phyloP scores from a whole-genome alignment of 2,329 filamentous ascomycete species.

The Trichoderma sp. region DNA sequence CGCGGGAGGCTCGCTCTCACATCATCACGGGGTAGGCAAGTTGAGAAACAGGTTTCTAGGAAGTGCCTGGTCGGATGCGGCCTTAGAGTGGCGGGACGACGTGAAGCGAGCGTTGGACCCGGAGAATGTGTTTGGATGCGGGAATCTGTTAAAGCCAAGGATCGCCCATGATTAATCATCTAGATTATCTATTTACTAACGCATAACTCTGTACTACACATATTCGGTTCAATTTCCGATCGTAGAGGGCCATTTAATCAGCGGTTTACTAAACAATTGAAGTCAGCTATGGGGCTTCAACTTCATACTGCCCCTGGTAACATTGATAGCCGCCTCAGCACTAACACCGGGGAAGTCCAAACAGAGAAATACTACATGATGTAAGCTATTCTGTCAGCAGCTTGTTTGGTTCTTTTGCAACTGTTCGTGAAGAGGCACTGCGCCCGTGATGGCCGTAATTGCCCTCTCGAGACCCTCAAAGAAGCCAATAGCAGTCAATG shows the following conservation, averaged over 20 bases:
- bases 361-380: background rate
- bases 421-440: background rate
- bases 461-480: background rate
- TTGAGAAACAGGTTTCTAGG: background rate
- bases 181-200: background rate
- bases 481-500: background rate
- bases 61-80: background rate
- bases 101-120: background rate
- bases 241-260: too few species aligned
- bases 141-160: background rate
- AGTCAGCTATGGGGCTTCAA: too few species aligned
- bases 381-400: background rate
- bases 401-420: background rate
- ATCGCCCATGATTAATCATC: background rate
- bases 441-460: background rate
- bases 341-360: too few species aligned
- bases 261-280: too few species aligned
- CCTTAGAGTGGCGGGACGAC: background rate
- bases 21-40: background rate
- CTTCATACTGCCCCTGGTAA: too few species aligned
- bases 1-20: background rate
- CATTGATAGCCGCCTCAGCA: too few species aligned
- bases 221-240: too few species aligned
- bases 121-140: background rate
- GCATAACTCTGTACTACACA: too few species aligned